Conservation (phyloP, 305 asterid species). For the Lippia alba region DNA sequence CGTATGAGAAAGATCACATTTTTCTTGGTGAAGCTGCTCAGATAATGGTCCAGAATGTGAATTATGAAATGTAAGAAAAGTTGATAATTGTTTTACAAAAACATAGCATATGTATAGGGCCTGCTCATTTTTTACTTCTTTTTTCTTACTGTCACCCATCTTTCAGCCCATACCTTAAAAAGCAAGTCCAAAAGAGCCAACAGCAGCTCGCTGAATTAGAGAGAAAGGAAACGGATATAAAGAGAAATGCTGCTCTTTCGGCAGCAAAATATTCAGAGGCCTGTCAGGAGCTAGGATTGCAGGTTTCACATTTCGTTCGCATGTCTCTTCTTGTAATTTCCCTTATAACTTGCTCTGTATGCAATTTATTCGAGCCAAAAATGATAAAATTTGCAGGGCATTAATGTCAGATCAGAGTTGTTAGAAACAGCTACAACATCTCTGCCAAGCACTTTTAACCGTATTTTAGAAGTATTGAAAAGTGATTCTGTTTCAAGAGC, state of each 20-base stretch:
- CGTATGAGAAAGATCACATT: constrained; percentile 86
- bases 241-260: constrained; percentile 92
- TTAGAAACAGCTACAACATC: constrained; percentile 74
- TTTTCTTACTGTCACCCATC: constrained; percentile 17
- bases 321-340: constrained; percentile 14
- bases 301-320: constrained; percentile 56
- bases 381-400: constrained; percentile 62
- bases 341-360: constrained; percentile 19
- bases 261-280: constrained; percentile 92
- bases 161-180: constrained; percentile 87
- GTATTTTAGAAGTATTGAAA: constrained; percentile 73
- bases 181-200: constrained; percentile 93
- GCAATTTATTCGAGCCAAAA: not conserved
- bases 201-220: constrained; percentile 92
- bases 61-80: constrained; percentile 82
- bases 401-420: constrained; percentile 80
- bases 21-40: constrained; percentile 98
- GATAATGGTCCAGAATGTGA: constrained; percentile 92
- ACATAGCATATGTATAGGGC: constrained; percentile 7
- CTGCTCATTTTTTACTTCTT: not conserved
- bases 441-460: constrained; percentile 79
- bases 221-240: constrained; percentile 89
- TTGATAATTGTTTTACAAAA: constrained; percentile 4
- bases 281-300: constrained; percentile 95
- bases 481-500: constrained; percentile 78